Conservation (phyloP, 495 filamentous ascomycete species). For the Penicillium subrubescens region DNA sequence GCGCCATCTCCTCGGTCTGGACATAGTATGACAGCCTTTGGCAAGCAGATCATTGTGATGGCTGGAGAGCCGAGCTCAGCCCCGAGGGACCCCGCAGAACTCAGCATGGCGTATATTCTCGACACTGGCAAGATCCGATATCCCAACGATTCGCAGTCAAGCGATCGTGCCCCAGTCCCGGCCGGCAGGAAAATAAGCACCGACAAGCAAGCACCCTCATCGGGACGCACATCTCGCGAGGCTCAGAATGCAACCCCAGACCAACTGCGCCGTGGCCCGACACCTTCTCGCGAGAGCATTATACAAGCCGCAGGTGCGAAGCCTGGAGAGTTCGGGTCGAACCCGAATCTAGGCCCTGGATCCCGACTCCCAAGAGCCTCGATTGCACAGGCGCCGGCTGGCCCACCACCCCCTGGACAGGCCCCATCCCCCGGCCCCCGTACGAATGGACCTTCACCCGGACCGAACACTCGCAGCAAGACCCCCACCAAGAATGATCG, state of each 20-base stretch:
- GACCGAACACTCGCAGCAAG: constrained; percentile 54
- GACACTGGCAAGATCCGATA: constrained; percentile 97
- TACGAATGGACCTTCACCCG: constrained; percentile 38
- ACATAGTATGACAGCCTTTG: constrained; percentile 95
- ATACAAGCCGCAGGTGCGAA: constrained; percentile 31
- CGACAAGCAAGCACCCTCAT: constrained; percentile 37
- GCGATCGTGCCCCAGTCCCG: constrained; percentile 33
- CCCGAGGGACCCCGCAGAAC: constrained; percentile 73
- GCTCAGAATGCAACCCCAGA: constrained; percentile 61
- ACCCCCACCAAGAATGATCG: constrained; percentile 60
- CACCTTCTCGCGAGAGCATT: constrained; percentile 56
- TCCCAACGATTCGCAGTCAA: constrained; percentile 70
- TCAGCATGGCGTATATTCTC: constrained; percentile 86
- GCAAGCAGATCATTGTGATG: constrained; percentile 87
- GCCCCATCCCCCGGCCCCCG: constrained; percentile 78
- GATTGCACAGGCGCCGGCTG: constrained; percentile 69
- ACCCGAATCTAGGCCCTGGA: constrained; percentile 44
- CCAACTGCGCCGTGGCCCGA: constrained; percentile 48
- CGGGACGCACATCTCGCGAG: constrained; percentile 60
- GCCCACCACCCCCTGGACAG: constrained; percentile 85
- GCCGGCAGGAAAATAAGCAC: constrained; percentile 41
- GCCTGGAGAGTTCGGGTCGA: constrained; percentile 34
- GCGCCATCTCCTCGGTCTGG: constrained; percentile 92
- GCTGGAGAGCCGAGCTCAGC: constrained; percentile 93
- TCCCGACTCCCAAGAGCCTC: constrained; percentile 73